Evolutionary conservation across 2,329 filamentous ascomycete genomes (phyloP), one percentile per base, ranked within the genome.

Genomic region (Colletotrichum higginsianum): DNA sequence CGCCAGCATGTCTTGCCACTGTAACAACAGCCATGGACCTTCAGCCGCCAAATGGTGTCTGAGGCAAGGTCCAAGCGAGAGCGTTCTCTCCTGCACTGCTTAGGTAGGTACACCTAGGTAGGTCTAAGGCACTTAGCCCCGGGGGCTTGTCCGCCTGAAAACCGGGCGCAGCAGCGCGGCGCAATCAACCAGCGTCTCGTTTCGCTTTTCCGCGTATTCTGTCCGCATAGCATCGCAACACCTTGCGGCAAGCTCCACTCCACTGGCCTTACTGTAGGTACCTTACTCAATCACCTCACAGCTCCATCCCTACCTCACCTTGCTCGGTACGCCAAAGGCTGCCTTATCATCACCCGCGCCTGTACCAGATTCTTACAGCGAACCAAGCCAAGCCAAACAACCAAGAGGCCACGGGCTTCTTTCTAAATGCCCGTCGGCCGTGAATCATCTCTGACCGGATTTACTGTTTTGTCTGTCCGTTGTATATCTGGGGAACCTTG

Each of bases 101-200:
- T 38, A 38, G 9, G 26, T 30, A 4, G 9, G 15, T 16, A 18
- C 11, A 50, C 47, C 47, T 23, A 15, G 35, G 35, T 23, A 23
- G 7, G 44, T 23, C 46, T 49, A 49, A 9, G 9, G 35, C 35
- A 38, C 9, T 8, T 3, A 11, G 9, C 35, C 35, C 11, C 5
- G 1, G 40, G 56, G 47, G 40, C 65, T 58, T 67, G 68, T 61
- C 58, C 57, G 46, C 50, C 64, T 63, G 58, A 68, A 61, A 67
- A 63, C 52, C 11, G 68, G 68, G 68, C 68, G 64, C 65, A 71
- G 68, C 65, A 68, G 42, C 56, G 49, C 63, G 46, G 35, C 40
- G 46, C 47, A 55, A 50, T 23, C 15, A 53, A 21, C 35, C 21
- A 61, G 44, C 35, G 35, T 58, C 42, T 52, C 40, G 44, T 63